phyloP scores from a whole-genome alignment of 768 basidiomycete species.

The Podaxis sp. region DNA sequence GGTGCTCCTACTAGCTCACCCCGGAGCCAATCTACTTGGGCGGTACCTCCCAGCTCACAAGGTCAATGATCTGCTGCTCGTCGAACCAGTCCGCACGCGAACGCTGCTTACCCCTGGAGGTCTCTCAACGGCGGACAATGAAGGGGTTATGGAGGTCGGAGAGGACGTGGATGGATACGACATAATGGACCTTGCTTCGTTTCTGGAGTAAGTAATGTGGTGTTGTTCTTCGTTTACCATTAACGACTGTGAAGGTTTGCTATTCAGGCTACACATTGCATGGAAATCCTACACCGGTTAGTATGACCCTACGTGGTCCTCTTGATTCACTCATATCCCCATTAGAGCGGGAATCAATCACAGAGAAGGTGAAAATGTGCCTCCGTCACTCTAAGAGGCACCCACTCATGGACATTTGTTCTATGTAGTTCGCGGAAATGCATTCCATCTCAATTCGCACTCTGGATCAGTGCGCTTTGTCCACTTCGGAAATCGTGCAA shows the following conservation, averaged over 20 bases:
- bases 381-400: not conserved
- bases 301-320: constrained; percentile 11
- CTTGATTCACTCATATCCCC: constrained; percentile 9
- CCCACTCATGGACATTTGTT: constrained; percentile 1
- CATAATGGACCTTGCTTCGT: constrained; percentile 74
- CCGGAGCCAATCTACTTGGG: constrained; percentile 63
- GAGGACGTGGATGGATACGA: constrained; percentile 59
- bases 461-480: constrained; percentile 66
- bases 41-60: constrained; percentile 66
- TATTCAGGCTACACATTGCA: constrained; percentile 68
- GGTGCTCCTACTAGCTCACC: constrained; percentile 67
- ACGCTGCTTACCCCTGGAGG: constrained; percentile 38
- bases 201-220: constrained; percentile 52
- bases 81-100: constrained; percentile 43
- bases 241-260: constrained; percentile 47
- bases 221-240: not conserved
- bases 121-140: constrained; percentile 39
- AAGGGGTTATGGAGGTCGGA: constrained; percentile 38
- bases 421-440: constrained; percentile 61
- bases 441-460: constrained; percentile 69
- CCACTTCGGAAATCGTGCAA: constrained; percentile 71
- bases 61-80: constrained; percentile 62
- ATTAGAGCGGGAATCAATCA: constrained; percentile 55
- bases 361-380: constrained; percentile 48
- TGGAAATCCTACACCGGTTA: constrained; percentile 63